Conservation (phyloP, 2,329 filamentous ascomycete genomes). For the Colletotrichum paranaense region DNA sequence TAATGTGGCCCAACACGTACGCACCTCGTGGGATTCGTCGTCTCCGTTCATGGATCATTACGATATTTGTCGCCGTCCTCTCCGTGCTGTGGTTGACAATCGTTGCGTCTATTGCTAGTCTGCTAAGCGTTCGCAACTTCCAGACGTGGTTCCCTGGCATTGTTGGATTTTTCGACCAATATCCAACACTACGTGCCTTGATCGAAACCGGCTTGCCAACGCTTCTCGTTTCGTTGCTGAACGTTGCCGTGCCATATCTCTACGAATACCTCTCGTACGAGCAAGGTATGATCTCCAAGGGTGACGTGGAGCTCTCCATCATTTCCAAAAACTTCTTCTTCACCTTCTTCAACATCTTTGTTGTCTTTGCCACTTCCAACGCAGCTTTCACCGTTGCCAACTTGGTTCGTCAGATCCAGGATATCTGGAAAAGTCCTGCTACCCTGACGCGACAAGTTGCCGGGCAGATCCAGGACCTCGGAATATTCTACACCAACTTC, state of each 20-base stretch:
- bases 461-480: slow-evolving; percentile 76
- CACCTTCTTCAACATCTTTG: slow-evolving; percentile 98
- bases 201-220: slow-evolving; percentile 92
- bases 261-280: slow-evolving; percentile 93
- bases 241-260: slow-evolving; percentile 89
- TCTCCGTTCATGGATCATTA: slow-evolving; percentile 84
- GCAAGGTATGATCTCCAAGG: slow-evolving; percentile 95
- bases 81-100: slow-evolving; percentile 91
- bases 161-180: slow-evolving; percentile 72
- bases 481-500: slow-evolving; percentile 91
- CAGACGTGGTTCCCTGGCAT: slow-evolving; percentile 77
- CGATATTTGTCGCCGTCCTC: slow-evolving; percentile 82
- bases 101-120: slow-evolving; percentile 80
- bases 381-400: slow-evolving; percentile 85
- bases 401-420: slow-evolving; percentile 77
- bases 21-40: slow-evolving; percentile 79
- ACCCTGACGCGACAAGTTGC: slow-evolving; percentile 82
- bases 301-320: slow-evolving; percentile 92
- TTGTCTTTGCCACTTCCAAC: slow-evolving; percentile 90
- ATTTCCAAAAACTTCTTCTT: slow-evolving; percentile 99
- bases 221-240: slow-evolving; percentile 85
- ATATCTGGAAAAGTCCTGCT: slow-evolving; percentile 82
- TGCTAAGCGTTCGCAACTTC: slow-evolving; percentile 86
- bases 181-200: slow-evolving; percentile 78
- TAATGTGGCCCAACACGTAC: slow-evolving; percentile 97